Evolutionary conservation across 176 grass and related monocot genomes (phyloP).

Genomic region (Paspalum notatum): DNA sequence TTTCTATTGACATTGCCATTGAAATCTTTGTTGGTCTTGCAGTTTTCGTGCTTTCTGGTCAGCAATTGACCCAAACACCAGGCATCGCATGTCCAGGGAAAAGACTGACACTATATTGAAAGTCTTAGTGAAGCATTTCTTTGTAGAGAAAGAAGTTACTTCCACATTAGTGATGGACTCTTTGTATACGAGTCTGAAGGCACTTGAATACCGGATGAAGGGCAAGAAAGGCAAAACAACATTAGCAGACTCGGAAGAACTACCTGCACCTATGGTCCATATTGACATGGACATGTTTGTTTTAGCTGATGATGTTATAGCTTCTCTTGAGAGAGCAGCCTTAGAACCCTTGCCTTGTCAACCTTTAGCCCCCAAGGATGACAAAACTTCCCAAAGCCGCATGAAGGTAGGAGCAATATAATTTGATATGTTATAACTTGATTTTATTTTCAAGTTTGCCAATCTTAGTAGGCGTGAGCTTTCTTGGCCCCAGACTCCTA

Average conservation of each 20-base stretch:
- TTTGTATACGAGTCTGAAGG: constrained; percentile 71
- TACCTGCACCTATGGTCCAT: constrained; percentile 65
- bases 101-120: constrained; percentile 74
- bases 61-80: constrained; percentile 62
- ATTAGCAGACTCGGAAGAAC: constrained; percentile 64
- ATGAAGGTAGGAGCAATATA: constrained; percentile 52
- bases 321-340: constrained; percentile 73
- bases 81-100: constrained; percentile 73
- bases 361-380: constrained; percentile 67
- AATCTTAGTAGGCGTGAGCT: constrained; percentile 41
- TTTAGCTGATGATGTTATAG: constrained; percentile 84
- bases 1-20: background rate
- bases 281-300: constrained; percentile 84
- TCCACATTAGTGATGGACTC: constrained; percentile 95
- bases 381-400: constrained; percentile 72
- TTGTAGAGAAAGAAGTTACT: constrained; percentile 92
- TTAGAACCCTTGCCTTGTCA: constrained; percentile 66
- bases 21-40: constrained; percentile 46
- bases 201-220: constrained; percentile 74
- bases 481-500: constrained; percentile 33
- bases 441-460: constrained; percentile 38
- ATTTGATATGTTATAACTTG: constrained; percentile 39
- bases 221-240: constrained; percentile 67
- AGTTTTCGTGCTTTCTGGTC: constrained; percentile 88
- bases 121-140: constrained; percentile 87